Percentiles rank a stretch among this genome's conserved stretches.
These are phyloP conservation scores for Ampelocalamus luodianensis DNA, from an alignment of 176 grass and related monocot species.

Conservation along the genomic window DNA sequence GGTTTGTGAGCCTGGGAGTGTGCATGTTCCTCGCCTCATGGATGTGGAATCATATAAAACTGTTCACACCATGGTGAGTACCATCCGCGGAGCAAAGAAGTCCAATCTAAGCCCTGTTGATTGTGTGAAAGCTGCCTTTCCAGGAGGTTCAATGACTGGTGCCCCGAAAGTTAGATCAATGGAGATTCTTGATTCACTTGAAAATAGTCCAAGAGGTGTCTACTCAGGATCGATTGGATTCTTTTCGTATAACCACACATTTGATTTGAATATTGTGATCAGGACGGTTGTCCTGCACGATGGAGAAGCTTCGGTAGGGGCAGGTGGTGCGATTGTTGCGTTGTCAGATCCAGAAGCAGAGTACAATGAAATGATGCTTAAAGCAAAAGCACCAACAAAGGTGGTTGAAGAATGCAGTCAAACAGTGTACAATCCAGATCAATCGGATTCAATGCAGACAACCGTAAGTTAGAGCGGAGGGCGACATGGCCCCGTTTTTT, in stretches of 20 bases:
- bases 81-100: slow-evolving; percentile 68
- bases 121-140: slow-evolving; percentile 87
- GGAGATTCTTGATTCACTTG: slow-evolving; percentile 85
- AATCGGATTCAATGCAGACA: slow-evolving; percentile 42
- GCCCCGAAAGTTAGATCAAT: slow-evolving; percentile 95
- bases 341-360: slow-evolving; percentile 77
- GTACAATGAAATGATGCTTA: slow-evolving; percentile 87
- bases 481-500: not conserved
- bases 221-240: slow-evolving; percentile 97
- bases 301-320: slow-evolving; percentile 69
- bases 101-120: slow-evolving; percentile 56
- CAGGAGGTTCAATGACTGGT: slow-evolving; percentile 94
- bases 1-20: slow-evolving; percentile 76
- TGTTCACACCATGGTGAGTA: slow-evolving; percentile 96
- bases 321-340: slow-evolving; percentile 79
- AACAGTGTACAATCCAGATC: not conserved
- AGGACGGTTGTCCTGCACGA: slow-evolving; percentile 70
- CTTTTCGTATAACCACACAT: slow-evolving; percentile 80
- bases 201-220: slow-evolving; percentile 77
- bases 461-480: slow-evolving; percentile 42
- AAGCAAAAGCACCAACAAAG: slow-evolving; percentile 74
- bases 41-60: slow-evolving; percentile 85
- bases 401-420: slow-evolving; percentile 58
- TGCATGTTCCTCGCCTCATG: slow-evolving; percentile 82
- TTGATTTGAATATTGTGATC: slow-evolving; percentile 90